Evolutionary conservation across 306 rosid species (phyloP), one percentile per base, ranked within the genome.

Genomic region (Vicia sativa): DNA sequence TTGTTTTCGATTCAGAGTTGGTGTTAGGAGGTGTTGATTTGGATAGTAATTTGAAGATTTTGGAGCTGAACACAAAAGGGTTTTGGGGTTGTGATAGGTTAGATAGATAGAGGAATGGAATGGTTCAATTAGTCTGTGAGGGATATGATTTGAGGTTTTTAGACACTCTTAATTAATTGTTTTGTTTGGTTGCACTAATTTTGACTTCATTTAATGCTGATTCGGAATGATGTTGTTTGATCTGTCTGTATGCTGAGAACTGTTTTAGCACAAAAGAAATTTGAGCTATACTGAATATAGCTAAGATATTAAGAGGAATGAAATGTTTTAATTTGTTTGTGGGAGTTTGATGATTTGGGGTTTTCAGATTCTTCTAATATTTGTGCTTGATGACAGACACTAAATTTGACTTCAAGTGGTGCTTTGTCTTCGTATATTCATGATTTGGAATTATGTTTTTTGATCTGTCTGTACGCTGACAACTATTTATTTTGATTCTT

Each of bases 401-500:
- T 15, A n/a, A 53, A 11, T 53, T 53, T 23, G 34, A n/a, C n/a
- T n/a, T n/a, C n/a, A n/a, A n/a, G n/a, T n/a, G n/a, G n/a, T n/a
- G n/a, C n/a, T n/a, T n/a, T n/a, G n/a, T n/a, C n/a, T n/a, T n/a
- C n/a, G n/a, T n/a, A n/a, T n/a, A n/a, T n/a, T n/a, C n/a, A n/a
- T n/a, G n/a, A 54, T 25, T 11, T 25, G 65, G 57, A 34, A 63
- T 15, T 9, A 10, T 72, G 52, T 64, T 21, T 14, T 31, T 28
- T 16, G 52, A 34, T 77, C 23, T 25, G 58, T 41, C 7, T 46
- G 1, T 41, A 3, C 15, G 19, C 59, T 76, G 67, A 76, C 70
- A 15, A 15, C 42, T 38, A 57, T 75, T 57, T 49, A 45, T 79
- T 78, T 63, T 68, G 44, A 65, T 72, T 61, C 0, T 23, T 77